phyloP scores from a whole-genome alignment of 805 yeast genomes.

The Starmera dryadoides region DNA sequence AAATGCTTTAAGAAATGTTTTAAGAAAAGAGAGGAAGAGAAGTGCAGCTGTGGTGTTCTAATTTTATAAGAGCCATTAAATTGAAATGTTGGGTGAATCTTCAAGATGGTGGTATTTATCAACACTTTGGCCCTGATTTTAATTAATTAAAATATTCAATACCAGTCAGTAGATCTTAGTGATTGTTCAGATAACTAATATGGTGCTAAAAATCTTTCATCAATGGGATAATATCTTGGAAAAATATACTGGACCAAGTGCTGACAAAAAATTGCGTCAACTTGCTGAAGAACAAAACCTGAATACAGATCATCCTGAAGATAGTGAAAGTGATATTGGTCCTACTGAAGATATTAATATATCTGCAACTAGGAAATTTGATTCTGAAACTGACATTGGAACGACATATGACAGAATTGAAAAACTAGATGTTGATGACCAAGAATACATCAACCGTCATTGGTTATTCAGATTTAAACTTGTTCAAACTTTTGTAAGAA shows the following conservation, averaged over 20 bases:
- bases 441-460: constrained; percentile 1
- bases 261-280: too few relatives aligned
- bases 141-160: too few relatives aligned
- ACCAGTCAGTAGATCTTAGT: too few relatives aligned
- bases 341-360: background rate
- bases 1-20: too few relatives aligned
- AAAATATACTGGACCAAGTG: background rate
- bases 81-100: too few relatives aligned
- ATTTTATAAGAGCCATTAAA: too few relatives aligned
- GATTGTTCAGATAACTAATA: background rate
- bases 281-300: background rate
- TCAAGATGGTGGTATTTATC: too few relatives aligned
- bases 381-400: too few relatives aligned
- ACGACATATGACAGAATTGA: background rate
- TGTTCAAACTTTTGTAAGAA: constrained; percentile 1
- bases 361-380: too few relatives aligned
- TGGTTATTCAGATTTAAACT: background rate
- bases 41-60: too few relatives aligned
- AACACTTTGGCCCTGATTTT: too few relatives aligned
- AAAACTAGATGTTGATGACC: background rate
- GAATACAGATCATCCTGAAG: background rate
- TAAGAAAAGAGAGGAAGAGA: too few relatives aligned
- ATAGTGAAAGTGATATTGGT: background rate
- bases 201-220: background rate
- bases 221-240: background rate